These are phyloP conservation scores for Babesia divergens DNA, from an alignment of 169 alveolate species.

Conservation along the genomic window DNA sequence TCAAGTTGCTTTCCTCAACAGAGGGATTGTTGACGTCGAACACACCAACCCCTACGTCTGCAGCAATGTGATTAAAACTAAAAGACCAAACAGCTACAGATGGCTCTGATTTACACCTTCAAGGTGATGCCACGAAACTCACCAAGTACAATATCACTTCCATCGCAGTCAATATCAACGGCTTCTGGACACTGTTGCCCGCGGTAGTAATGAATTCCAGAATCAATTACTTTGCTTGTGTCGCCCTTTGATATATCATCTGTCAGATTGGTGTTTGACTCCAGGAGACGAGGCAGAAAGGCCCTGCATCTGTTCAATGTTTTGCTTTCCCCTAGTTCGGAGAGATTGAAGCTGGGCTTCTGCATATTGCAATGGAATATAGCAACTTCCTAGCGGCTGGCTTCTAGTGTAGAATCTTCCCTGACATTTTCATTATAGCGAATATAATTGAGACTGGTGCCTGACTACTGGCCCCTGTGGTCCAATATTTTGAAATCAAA, in stretches of 20 bases:
- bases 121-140: not conserved
- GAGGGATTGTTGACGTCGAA: constrained; percentile 49
- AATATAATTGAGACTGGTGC: no score
- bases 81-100: not conserved
- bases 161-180: not conserved
- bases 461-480: no score
- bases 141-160: constrained; percentile 10
- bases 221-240: constrained; percentile 6
- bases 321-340: not conserved
- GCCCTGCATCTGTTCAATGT: constrained; percentile 24
- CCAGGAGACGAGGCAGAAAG: constrained; percentile 39
- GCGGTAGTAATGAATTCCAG: constrained; percentile 17
- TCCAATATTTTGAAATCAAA: no score
- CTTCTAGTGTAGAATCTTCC: no score
- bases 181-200: constrained; percentile 10
- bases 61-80: not conserved
- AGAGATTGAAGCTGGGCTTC: constrained; percentile 47
- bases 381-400: no score
- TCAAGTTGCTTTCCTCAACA: constrained; percentile 15
- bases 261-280: constrained; percentile 8
- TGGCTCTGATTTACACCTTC: not conserved
- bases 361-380: no score
- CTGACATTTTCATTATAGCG: no score
- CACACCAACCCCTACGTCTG: constrained; percentile 66
- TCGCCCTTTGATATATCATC: constrained; percentile 8